Percentiles rank a stretch among this genome's conserved stretches.
Evolutionary conservation across 106 monocot genomes (phyloP).

Genomic region (Allium fistulosum): DNA sequence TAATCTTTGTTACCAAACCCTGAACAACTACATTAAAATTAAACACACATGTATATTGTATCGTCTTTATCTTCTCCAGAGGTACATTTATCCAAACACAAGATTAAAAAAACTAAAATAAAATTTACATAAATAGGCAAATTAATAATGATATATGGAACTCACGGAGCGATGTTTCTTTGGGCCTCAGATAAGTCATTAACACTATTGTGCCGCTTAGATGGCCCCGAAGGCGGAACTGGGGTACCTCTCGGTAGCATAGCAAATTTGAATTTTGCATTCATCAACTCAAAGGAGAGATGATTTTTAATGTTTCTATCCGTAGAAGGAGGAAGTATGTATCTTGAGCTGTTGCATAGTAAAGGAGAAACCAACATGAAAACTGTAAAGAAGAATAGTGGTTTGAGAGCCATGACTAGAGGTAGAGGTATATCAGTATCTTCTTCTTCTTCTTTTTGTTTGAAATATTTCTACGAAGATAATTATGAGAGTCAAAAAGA

Average conservation of each 20-base stretch:
- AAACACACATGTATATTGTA: neutral
- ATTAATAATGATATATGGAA: neutral
- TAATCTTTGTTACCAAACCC: no score
- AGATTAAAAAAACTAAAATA: neutral
- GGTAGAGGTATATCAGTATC: no score
- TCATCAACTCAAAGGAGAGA: neutral
- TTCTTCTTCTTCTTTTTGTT: no score
- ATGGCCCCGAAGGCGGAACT: neutral
- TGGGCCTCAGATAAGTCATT: neutral
- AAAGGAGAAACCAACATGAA: no score
- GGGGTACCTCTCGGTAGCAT: slow-evolving; percentile 1
- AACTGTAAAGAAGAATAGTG: no score
- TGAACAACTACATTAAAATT: no score
- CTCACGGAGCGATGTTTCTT: neutral
- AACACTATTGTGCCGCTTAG: neutral
- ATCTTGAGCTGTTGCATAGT: no score
- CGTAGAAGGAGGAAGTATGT: no score
- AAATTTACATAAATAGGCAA: neutral
- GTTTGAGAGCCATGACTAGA: no score
- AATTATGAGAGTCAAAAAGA: no score
- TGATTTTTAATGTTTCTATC: neutral
- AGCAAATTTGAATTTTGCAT: neutral
- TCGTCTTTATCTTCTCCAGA: neutral
- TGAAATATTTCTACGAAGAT: no score
- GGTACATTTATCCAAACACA: neutral